Conservation (phyloP, 495 filamentous ascomycete species). For the Daldinia caldariorum region DNA sequence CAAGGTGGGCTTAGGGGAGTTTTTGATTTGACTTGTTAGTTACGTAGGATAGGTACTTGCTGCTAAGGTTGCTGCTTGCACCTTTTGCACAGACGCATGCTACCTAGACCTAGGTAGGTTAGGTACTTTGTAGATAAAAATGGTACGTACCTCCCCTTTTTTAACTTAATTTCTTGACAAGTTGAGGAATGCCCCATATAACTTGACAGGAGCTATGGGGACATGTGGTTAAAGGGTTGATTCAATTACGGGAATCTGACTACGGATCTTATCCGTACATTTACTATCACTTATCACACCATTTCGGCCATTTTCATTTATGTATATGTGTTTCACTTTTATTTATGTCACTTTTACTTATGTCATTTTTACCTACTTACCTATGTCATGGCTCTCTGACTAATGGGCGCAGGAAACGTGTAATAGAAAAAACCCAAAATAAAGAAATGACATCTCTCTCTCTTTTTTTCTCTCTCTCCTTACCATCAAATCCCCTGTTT, state of each 20-base stretch:
- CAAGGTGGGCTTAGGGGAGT: slow-evolving; percentile 13
- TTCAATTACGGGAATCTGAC: background rate
- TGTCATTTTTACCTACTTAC: too few species aligned
- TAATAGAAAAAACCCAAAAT: background rate
- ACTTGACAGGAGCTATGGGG: background rate
- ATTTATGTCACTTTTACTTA: too few species aligned
- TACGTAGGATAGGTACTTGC: too few species aligned
- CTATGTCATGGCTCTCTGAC: too few species aligned
- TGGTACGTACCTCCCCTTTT: slow-evolving; percentile 15
- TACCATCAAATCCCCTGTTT: slow-evolving; percentile 10
- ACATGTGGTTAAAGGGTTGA: background rate
- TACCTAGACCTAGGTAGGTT: too few species aligned
- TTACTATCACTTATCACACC: slow-evolving; percentile 22
- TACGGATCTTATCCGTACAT: slow-evolving; percentile 3
- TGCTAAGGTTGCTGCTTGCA: background rate
- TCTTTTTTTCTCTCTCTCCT: background rate
- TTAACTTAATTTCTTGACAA: slow-evolving; percentile 8
- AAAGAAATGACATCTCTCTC: background rate
- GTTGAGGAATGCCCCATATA: background rate
- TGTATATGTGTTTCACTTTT: too few species aligned
- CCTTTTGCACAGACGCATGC: slow-evolving; percentile 7
- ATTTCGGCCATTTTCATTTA: slow-evolving; percentile 11
- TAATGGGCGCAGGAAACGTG: background rate
- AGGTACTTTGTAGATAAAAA: background rate
- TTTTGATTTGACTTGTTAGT: slow-evolving; percentile 17